Conservation (phyloP, 2,329 filamentous ascomycete species). For the Penicillium digitatum region DNA sequence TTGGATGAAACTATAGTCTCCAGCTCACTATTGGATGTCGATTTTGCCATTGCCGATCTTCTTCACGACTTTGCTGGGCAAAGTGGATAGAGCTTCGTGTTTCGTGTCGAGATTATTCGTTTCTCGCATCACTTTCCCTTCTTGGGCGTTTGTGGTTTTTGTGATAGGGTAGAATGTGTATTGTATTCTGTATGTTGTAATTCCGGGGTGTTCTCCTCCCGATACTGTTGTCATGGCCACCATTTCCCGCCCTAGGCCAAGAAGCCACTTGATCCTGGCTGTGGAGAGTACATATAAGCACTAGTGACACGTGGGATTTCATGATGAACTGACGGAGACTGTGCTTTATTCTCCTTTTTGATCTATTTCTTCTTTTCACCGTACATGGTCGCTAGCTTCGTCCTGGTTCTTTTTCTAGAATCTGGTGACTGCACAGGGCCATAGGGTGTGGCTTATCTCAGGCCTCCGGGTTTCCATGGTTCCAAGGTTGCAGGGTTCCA, state of each 20-base stretch:
- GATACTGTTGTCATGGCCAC: not conserved
- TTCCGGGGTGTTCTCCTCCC: not conserved
- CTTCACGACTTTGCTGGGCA: not conserved
- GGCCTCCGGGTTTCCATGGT: not conserved
- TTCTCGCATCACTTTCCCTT: not conserved
- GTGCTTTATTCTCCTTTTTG: conserved; percentile 2
- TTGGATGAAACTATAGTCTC: not conserved
- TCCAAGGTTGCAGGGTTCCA: no score
- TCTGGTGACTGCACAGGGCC: not conserved
- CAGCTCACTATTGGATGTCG: not conserved
- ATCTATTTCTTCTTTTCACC: not conserved
- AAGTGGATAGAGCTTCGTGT: not conserved
- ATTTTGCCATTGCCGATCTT: conserved; percentile 1
- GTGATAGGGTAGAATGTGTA: not conserved
- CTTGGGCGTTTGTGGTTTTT: not conserved
- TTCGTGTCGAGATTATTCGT: not conserved
- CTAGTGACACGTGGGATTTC: conserved; percentile 8
- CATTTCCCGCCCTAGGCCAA: not conserved
- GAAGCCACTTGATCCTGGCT: not conserved
- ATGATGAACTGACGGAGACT: conserved; percentile 4
- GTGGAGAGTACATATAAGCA: conserved; percentile 1
- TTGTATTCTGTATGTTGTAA: not conserved
- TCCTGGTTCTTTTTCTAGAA: not conserved
- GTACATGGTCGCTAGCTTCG: not conserved
- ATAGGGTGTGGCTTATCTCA: not conserved